Evolutionary conservation across 2,329 filamentous ascomycete genomes (phyloP).

Genomic region (Pyrenophora tritici-repentis): DNA sequence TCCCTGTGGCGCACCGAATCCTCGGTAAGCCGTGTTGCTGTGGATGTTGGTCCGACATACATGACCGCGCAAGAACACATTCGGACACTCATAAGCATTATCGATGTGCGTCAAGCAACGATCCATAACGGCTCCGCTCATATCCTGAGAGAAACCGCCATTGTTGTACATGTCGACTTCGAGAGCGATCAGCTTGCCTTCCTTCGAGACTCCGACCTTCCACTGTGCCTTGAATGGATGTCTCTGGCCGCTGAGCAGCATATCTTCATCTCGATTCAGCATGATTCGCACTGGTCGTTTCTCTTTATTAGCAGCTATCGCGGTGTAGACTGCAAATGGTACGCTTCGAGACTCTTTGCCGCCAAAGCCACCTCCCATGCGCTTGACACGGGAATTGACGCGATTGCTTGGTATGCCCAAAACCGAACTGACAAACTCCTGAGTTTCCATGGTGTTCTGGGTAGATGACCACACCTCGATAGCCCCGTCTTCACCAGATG

Average conservation of each 20-base stretch:
- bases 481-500: slow-evolving; percentile 87
- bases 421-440: slow-evolving; percentile 76
- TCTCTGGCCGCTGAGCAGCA: slow-evolving; percentile 84
- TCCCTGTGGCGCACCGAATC: slow-evolving; percentile 92
- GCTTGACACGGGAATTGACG: slow-evolving; percentile 85
- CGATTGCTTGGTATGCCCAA: slow-evolving; percentile 84
- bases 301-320: slow-evolving; percentile 82
- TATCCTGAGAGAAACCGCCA: slow-evolving; percentile 74
- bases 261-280: slow-evolving; percentile 95
- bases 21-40: slow-evolving; percentile 93
- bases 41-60: slow-evolving; percentile 94
- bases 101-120: slow-evolving; percentile 84
- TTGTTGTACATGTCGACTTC: slow-evolving; percentile 92
- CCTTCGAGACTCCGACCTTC: slow-evolving; percentile 90
- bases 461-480: slow-evolving; percentile 75
- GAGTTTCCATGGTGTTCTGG: slow-evolving; percentile 49
- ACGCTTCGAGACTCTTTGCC: slow-evolving; percentile 90
- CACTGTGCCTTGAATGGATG: slow-evolving; percentile 88
- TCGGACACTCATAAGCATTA: slow-evolving; percentile 84
- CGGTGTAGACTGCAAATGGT: slow-evolving; percentile 79
- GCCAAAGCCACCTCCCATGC: slow-evolving; percentile 89
- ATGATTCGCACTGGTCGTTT: slow-evolving; percentile 85
- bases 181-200: slow-evolving; percentile 88
- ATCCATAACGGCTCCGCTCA: slow-evolving; percentile 79
- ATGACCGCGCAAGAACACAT: slow-evolving; percentile 80